These are phyloP conservation scores for Neocucurbitaria cava DNA, from an alignment of 2,329 filamentous ascomycete species.

Conservation along the genomic window DNA sequence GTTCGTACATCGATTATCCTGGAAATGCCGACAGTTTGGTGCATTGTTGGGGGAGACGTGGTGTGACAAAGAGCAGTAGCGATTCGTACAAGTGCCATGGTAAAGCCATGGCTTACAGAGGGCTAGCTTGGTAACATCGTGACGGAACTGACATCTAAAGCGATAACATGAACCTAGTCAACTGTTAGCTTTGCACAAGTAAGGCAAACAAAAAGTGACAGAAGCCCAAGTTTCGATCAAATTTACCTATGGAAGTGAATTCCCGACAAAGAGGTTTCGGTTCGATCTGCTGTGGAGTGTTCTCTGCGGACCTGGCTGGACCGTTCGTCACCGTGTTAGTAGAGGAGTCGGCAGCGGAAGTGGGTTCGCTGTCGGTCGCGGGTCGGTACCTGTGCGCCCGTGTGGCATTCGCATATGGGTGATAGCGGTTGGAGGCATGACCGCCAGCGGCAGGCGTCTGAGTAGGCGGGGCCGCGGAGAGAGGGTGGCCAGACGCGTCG, in stretches of 20 bases:
- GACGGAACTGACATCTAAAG: slow-evolving; percentile 77
- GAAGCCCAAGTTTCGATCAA: slow-evolving; percentile 13
- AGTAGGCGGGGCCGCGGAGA: slow-evolving; percentile 7
- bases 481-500: not conserved
- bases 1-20: slow-evolving; percentile 89
- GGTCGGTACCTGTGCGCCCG: slow-evolving; percentile 19
- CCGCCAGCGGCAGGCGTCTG: slow-evolving; percentile 15
- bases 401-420: slow-evolving; percentile 25
- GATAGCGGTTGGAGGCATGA: slow-evolving; percentile 16
- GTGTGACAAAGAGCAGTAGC: slow-evolving; percentile 89
- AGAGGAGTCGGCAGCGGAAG: slow-evolving; percentile 3
- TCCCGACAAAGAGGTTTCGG: slow-evolving; percentile 27
- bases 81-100: slow-evolving; percentile 77
- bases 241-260: slow-evolving; percentile 45
- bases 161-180: slow-evolving; percentile 80
- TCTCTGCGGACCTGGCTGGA: slow-evolving; percentile 3
- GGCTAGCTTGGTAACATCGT: slow-evolving; percentile 86
- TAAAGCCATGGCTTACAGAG: slow-evolving; percentile 88
- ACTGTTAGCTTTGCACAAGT: slow-evolving; percentile 21
- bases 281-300: slow-evolving; percentile 9
- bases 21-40: slow-evolving; percentile 87
- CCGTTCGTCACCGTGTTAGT: not conserved
- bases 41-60: slow-evolving; percentile 82
- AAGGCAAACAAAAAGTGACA: not conserved
- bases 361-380: slow-evolving; percentile 17